These are phyloP conservation scores for Lignosus rhinocerotis DNA, from an alignment of 1,284 basidiomycete genomes.

Conservation along the genomic window DNA sequence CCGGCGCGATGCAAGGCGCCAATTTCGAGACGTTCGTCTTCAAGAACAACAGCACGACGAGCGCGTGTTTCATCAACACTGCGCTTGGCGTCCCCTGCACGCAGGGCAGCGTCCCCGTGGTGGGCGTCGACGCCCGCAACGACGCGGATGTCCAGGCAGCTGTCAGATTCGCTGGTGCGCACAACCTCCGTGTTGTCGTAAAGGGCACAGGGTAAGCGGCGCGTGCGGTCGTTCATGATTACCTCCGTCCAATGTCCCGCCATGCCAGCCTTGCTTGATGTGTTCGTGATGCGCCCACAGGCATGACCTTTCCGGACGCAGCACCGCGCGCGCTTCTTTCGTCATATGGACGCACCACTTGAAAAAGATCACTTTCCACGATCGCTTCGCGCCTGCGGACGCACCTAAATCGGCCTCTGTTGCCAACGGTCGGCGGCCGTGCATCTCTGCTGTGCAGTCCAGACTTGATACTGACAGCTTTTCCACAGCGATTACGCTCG, in stretches of 20 bases:
- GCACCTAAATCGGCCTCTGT: slow-evolving; percentile 17
- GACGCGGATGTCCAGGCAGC: slow-evolving; percentile 41
- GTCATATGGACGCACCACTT: slow-evolving; percentile 29
- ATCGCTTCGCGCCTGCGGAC: slow-evolving; percentile 24
- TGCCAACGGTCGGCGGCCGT: slow-evolving; percentile 17
- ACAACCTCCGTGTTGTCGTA: slow-evolving; percentile 44
- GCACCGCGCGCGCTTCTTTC: slow-evolving; percentile 25
- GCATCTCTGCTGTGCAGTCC: neutral
- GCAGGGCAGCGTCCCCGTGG: slow-evolving; percentile 45
- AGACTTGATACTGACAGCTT: neutral
- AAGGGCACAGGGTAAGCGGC: slow-evolving; percentile 46
- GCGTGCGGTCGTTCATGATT: neutral
- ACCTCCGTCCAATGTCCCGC: neutral
- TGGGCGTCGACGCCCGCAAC: slow-evolving; percentile 43
- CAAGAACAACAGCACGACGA: slow-evolving; percentile 38
- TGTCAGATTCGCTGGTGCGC: slow-evolving; percentile 39
- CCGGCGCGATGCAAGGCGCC: slow-evolving; percentile 41
- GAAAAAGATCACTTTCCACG: slow-evolving; percentile 26
- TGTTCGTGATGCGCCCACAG: slow-evolving; percentile 9
- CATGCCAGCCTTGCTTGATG: neutral
- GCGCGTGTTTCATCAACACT: slow-evolving; percentile 43
- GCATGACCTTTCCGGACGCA: slow-evolving; percentile 29
- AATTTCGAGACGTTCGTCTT: slow-evolving; percentile 44
- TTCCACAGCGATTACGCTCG: slow-evolving; percentile 39
- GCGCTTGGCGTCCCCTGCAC: slow-evolving; percentile 40